Conservation (phyloP, 164 flowering plant species). For the Tetracentron sinense region DNA sequence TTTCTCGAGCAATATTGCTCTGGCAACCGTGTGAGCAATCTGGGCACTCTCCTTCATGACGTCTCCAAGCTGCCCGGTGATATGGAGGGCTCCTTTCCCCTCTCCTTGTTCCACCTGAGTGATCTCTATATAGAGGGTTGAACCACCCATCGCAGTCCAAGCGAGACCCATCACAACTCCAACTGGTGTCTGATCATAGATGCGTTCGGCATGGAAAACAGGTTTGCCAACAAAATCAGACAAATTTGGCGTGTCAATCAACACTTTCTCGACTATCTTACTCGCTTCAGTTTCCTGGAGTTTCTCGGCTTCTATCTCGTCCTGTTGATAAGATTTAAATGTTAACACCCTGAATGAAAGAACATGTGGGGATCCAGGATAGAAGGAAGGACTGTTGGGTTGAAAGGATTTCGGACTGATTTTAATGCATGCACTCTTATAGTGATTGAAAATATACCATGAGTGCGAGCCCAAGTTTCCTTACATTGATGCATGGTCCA, state of each 20-base stretch:
- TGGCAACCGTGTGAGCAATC: slow-evolving; percentile 82
- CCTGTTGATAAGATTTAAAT: slow-evolving; percentile 32
- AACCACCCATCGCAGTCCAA: slow-evolving; percentile 99
- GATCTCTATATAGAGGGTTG: slow-evolving; percentile 87
- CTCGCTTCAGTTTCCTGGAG: slow-evolving; percentile 33
- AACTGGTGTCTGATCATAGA: slow-evolving; percentile 76
- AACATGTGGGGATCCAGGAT: not conserved
- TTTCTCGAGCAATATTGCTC: slow-evolving; percentile 66
- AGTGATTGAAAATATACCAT: no score
- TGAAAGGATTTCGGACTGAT: not conserved
- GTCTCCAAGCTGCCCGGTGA: slow-evolving; percentile 97
- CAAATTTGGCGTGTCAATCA: slow-evolving; percentile 56
- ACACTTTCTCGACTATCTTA: slow-evolving; percentile 44
- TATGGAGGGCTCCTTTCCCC: slow-evolving; percentile 75
- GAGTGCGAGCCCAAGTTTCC: no score
- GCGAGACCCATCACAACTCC: slow-evolving; percentile 99
- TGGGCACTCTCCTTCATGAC: slow-evolving; percentile 99
- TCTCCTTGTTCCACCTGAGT: slow-evolving; percentile 76
- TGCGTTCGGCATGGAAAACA: slow-evolving; percentile 91
- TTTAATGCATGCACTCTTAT: not conserved
- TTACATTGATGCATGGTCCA: no score
- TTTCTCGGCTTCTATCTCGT: slow-evolving; percentile 23
- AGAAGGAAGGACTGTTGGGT: not conserved
- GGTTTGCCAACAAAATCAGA: slow-evolving; percentile 94
- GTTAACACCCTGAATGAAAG: not conserved